A percentile compares a stretch with the other conserved stretches of the same genome.
These are phyloP conservation scores for Polyporus tsugae DNA, from an alignment of 1,284 basidiomycete species.

Conservation along the genomic window DNA sequence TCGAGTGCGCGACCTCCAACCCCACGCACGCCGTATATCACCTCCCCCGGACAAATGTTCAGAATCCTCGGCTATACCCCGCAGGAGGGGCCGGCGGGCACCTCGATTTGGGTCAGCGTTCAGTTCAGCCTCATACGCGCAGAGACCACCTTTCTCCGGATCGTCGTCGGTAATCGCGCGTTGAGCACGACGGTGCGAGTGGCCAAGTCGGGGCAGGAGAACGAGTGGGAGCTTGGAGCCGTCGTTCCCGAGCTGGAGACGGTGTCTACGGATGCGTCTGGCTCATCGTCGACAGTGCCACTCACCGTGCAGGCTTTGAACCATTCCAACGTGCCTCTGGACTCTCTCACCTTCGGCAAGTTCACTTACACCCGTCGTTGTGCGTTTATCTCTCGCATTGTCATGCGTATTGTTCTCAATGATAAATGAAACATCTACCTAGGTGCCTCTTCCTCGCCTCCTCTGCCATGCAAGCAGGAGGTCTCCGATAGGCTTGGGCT, in stretches of 20 bases:
- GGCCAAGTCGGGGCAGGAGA: slow-evolving; percentile 50
- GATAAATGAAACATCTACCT: not conserved
- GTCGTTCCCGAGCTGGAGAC: slow-evolving; percentile 40
- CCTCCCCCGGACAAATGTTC: slow-evolving; percentile 60
- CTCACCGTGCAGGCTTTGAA: slow-evolving; percentile 72
- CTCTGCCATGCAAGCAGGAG: slow-evolving; percentile 22
- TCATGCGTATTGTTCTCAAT: not conserved
- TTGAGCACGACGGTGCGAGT: slow-evolving; percentile 66
- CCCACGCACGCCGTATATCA: slow-evolving; percentile 19
- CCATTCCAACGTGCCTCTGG: slow-evolving; percentile 58
- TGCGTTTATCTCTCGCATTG: slow-evolving; percentile 40
- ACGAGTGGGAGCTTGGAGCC: slow-evolving; percentile 69
- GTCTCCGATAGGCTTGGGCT: slow-evolving; percentile 12
- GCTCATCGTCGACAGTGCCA: slow-evolving; percentile 47
- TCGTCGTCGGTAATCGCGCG: slow-evolving; percentile 69
- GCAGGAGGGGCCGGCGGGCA: slow-evolving; percentile 63
- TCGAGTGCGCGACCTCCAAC: not conserved
- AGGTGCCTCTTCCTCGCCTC: slow-evolving; percentile 20
- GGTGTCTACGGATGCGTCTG: slow-evolving; percentile 50
- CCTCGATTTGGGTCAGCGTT: slow-evolving; percentile 66
- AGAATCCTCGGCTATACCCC: slow-evolving; percentile 68
- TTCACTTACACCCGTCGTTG: slow-evolving; percentile 70
- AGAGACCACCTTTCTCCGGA: slow-evolving; percentile 64
- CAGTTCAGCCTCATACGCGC: slow-evolving; percentile 59
- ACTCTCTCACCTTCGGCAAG: slow-evolving; percentile 72